Conservation (phyloP, 2,329 filamentous ascomycete species). For the Aspergillus quadricinctus region DNA sequence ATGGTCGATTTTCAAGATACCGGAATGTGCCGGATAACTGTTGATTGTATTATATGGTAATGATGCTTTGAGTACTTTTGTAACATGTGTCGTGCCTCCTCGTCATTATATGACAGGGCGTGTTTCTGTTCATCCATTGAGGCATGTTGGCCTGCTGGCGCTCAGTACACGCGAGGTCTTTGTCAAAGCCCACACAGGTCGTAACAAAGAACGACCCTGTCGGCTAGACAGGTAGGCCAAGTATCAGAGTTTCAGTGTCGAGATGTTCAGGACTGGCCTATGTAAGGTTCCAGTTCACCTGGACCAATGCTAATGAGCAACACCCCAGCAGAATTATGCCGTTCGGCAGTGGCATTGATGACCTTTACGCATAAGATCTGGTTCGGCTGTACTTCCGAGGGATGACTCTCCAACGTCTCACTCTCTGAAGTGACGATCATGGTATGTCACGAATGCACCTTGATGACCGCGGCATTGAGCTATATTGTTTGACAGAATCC, state of each 20-base stretch:
- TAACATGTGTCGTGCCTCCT: not conserved
- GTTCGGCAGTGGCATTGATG: not conserved
- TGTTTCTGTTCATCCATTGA: not conserved
- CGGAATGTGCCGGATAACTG: not conserved
- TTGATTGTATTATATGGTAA: not conserved
- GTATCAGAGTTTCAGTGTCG: too few relatives aligned
- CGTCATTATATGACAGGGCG: not conserved
- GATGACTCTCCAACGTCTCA: not conserved
- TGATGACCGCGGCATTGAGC: not conserved
- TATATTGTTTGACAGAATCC: not conserved
- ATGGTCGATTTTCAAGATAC: not conserved
- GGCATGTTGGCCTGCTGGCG: not conserved
- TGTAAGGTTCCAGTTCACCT: not conserved
- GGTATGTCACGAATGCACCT: not conserved
- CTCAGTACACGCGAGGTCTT: too few relatives aligned
- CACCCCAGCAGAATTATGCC: not conserved
- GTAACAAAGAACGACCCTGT: not conserved
- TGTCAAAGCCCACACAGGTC: not conserved
- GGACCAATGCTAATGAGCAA: not conserved
- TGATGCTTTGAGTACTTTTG: not conserved
- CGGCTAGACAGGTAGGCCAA: not conserved
- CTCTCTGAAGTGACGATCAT: not conserved
- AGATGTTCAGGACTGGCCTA: not conserved
- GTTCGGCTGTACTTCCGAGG: not conserved
- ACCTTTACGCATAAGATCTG: not conserved